Evolutionary conservation across 1,284 basidiomycete species (phyloP).

Genomic region (Ganoderma lucidum): DNA sequence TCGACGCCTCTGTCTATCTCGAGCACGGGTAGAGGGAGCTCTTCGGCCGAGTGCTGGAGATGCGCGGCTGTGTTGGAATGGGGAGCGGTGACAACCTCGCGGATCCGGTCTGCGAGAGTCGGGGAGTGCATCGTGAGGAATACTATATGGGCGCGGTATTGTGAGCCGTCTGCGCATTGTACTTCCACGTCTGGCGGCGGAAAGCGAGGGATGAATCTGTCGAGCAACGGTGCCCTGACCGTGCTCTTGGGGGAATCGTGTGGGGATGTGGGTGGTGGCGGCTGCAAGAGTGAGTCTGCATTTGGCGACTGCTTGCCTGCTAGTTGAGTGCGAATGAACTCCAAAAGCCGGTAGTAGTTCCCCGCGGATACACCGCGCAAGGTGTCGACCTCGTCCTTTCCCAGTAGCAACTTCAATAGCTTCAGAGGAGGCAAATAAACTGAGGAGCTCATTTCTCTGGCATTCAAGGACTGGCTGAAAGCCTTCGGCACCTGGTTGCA

Average conservation of each 20-base stretch:
- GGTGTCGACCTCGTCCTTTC: background rate
- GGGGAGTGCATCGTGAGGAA: background rate
- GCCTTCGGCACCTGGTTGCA: background rate
- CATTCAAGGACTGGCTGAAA: background rate
- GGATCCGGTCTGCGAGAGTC: background rate
- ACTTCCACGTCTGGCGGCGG: conserved; percentile 48
- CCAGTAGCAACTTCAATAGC: background rate
- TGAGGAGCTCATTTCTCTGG: background rate
- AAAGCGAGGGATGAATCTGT: background rate
- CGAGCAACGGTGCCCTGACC: background rate
- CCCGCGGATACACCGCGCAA: conserved; percentile 22
- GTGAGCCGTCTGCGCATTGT: conserved; percentile 54
- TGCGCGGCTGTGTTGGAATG: background rate
- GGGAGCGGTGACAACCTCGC: no score
- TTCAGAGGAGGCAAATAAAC: background rate
- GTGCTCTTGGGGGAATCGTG: no score
- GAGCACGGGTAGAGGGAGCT: background rate
- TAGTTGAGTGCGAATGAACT: background rate
- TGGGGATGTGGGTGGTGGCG: no score
- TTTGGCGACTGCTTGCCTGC: background rate
- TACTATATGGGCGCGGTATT: conserved; percentile 45
- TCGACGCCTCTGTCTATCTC: background rate
- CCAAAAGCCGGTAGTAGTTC: conserved; percentile 20
- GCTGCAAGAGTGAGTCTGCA: background rate
- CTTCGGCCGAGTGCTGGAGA: background rate